Conservation (phyloP, 2,329 filamentous ascomycete genomes). For the Diaporthe caulivora region DNA sequence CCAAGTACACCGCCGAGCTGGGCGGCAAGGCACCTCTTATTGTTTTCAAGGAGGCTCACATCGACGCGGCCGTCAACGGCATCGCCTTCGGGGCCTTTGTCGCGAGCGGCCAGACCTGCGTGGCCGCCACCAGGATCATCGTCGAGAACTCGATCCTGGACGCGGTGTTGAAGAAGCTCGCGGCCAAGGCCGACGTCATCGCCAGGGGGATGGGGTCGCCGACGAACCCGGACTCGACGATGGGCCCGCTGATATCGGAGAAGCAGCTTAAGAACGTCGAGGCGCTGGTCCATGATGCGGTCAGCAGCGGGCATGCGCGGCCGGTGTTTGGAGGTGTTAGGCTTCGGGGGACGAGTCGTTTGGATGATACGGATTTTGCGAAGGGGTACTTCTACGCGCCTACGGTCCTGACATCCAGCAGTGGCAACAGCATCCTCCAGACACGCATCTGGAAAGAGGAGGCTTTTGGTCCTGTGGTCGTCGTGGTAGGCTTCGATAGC, state of each 20-base stretch:
- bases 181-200: constrained; percentile 70
- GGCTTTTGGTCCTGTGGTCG: constrained; percentile 85
- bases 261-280: constrained; percentile 76
- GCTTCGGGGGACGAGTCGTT: constrained; percentile 58
- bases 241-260: constrained; percentile 73
- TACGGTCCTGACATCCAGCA: constrained; percentile 73
- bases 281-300: constrained; percentile 73
- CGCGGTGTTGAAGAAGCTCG: constrained; percentile 73
- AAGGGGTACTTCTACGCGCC: constrained; percentile 83
- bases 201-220: constrained; percentile 68
- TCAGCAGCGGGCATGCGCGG: constrained; percentile 59
- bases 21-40: constrained; percentile 79
- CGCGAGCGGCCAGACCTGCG: constrained; percentile 70
- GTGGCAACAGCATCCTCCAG: constrained; percentile 71
- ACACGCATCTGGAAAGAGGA: constrained; percentile 84
- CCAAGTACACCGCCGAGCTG: constrained; percentile 78
- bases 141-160: constrained; percentile 77
- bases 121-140: constrained; percentile 80
- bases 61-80: constrained; percentile 77
- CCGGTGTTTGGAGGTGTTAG: constrained; percentile 60
- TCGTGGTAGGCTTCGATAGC: constrained; percentile 80
- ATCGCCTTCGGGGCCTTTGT: constrained; percentile 71
- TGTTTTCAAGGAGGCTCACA: constrained; percentile 74
- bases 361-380: constrained; percentile 65
- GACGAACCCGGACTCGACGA: constrained; percentile 67